These are phyloP conservation scores for Trichosporon inkin DNA, from an alignment of 1,284 basidiomycete genomes.

Conservation along the genomic window DNA sequence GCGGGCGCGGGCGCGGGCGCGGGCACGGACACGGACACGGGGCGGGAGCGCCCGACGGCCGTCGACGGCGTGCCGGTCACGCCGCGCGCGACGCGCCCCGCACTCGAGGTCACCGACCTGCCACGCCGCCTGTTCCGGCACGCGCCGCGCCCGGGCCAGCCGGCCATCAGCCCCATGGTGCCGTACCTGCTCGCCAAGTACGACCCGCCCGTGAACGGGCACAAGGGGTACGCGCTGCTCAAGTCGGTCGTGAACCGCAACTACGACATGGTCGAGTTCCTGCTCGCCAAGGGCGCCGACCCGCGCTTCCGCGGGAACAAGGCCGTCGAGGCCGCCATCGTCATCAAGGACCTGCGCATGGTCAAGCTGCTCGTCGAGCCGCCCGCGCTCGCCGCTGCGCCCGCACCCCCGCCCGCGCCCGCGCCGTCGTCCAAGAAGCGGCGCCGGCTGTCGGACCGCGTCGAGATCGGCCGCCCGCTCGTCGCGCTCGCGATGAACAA, in stretches of 20 bases:
- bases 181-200: conserved; percentile 40
- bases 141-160: not conserved
- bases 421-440: conserved; percentile 9
- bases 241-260: conserved; percentile 66
- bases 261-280: conserved; percentile 61
- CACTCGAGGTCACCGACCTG: conserved; percentile 28
- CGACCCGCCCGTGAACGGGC: conserved; percentile 54
- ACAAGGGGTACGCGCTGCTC: conserved; percentile 71
- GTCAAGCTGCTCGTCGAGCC: conserved; percentile 70
- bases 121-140: conserved; percentile 45
- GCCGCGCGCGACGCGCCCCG: conserved; percentile 5
- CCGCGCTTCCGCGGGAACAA: conserved; percentile 60
- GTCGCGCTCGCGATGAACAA: conserved; percentile 52
- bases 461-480: conserved; percentile 26
- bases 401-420: conserved; percentile 22
- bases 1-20: not conserved
- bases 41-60: not conserved
- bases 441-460: conserved; percentile 27
- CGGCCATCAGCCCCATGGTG: conserved; percentile 45
- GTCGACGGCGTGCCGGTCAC: conserved; percentile 6
- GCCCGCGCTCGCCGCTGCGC: not conserved
- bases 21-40: too few species aligned
- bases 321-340: conserved; percentile 68
- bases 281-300: conserved; percentile 67
- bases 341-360: conserved; percentile 60